Evolutionary conservation across 2,329 filamentous ascomycete species (phyloP), one percentile per base, ranked within the genome.

Genomic region (Mollisiaceae sp.): DNA sequence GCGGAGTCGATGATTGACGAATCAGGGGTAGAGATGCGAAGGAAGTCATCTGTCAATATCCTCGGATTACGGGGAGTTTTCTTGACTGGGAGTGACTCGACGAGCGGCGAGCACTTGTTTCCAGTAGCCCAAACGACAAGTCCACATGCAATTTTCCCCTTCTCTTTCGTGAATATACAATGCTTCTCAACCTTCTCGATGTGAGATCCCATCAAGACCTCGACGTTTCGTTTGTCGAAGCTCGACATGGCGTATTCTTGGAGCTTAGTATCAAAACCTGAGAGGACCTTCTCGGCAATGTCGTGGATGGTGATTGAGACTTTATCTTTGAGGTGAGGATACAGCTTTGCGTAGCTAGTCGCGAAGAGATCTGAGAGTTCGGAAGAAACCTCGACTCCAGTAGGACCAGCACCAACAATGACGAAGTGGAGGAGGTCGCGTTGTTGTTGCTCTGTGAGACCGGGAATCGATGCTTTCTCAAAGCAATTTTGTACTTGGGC

Each of bases 341-440:
- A 82, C 6, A 82, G 66, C 35, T 75, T 72, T 14, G 72, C 69
- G 66, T 81, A 72, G n/a, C 78, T 77, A 6, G 78, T 69, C 9
- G 78, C 68, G 69, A 76, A 78, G 1, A 82, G 73, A 63, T 82
- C 80, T 66, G 75, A 78, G 1, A 82, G 70, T 66, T 82, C 80
- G 6, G 80, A 80, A 0, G 80, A 78, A 1, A 79, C 73, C 76
- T 71, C 69, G 6, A 71, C 64, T 5, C 62, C 62, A 1, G 89
- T 91, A 1, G 89, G 75, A 64, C 90, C 90, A 52, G 89, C 90
- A 12, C 90, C 90, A 0, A 92, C 89, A 27, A 93, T 81, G 39
- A 88, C 90, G 73, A 93, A 92, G 75, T 91, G 89, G 14, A 93
- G 82, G 12, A 92, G 79, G 54, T 85, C 81, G 66, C 81, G 82